Conservation (phyloP, 805 yeast genomes). For the Starmerella gropengiesseri region DNA sequence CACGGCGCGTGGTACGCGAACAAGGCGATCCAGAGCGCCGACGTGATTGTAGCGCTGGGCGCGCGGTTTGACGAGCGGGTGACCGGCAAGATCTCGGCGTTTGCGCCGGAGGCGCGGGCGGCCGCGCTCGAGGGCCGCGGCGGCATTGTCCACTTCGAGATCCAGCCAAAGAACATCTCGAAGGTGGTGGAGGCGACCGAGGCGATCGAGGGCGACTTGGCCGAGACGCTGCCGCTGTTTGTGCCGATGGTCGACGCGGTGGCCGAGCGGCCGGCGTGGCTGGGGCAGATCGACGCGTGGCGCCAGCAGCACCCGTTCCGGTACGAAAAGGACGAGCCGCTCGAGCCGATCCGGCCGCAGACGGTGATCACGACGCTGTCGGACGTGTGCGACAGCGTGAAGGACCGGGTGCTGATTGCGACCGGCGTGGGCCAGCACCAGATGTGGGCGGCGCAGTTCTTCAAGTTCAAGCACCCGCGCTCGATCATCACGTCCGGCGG, state of each 20-base stretch:
- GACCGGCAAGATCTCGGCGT: conserved; percentile 71
- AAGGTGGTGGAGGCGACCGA: conserved; percentile 90
- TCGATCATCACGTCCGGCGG: conserved; percentile 97
- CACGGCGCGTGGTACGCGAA: conserved; percentile 96
- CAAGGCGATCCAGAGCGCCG: conserved; percentile 87
- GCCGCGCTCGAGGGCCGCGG: conserved; percentile 87
- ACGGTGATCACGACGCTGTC: conserved; percentile 74
- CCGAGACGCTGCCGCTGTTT: conserved; percentile 60
- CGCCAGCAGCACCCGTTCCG: conserved; percentile 75
- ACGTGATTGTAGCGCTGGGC: conserved; percentile 85
- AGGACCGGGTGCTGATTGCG: conserved; percentile 73
- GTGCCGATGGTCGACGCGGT: conserved; percentile 60
- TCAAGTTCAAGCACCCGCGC: conserved; percentile 87
- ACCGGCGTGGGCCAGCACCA: conserved; percentile 99
- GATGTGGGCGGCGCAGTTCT: conserved; percentile 99
- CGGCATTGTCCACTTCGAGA: conserved; percentile 94
- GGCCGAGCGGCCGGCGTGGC: conserved; percentile 66
- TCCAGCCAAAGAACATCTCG: conserved; percentile 92
- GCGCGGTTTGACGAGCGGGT: conserved; percentile 99
- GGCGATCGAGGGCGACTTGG: conserved; percentile 93
- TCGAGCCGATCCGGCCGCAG: conserved; percentile 70
- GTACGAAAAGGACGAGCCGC: conserved; percentile 62
- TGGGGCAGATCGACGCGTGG: conserved; percentile 64
- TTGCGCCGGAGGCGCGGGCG: conserved; percentile 85
- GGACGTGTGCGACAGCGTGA: conserved; percentile 50